Conservation (phyloP, 2,329 filamentous ascomycete species). For the Plenodomus lindquistii region DNA sequence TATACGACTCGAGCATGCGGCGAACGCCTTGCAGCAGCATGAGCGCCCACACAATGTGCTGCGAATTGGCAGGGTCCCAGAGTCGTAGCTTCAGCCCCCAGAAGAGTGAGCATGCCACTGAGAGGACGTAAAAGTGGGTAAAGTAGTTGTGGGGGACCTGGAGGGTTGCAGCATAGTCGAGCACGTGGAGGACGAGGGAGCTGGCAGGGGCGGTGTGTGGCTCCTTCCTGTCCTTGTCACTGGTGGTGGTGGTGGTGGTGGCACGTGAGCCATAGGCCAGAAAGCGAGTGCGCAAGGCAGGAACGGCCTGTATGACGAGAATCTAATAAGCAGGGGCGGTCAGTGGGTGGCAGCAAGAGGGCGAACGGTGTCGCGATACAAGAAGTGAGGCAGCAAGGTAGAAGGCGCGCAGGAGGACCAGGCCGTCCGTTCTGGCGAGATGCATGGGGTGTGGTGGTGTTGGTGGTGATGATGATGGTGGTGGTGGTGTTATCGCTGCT, state of each 20-base stretch:
- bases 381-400: constrained; percentile 45
- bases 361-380: constrained; percentile 42
- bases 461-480: too few relatives aligned
- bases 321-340: constrained; percentile 48
- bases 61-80: constrained; percentile 53
- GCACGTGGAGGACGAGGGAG: constrained; percentile 27
- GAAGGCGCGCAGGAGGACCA: constrained; percentile 39
- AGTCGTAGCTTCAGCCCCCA: constrained; percentile 70
- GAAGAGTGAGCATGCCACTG: constrained; percentile 69
- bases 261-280: constrained; percentile 64
- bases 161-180: constrained; percentile 57
- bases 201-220: constrained; percentile 7
- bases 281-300: constrained; percentile 59
- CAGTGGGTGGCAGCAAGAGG: constrained; percentile 20
- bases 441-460: constrained; percentile 13
- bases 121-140: constrained; percentile 80
- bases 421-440: too few relatives aligned
- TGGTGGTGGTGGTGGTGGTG: constrained; percentile 11
- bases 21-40: constrained; percentile 76
- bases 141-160: constrained; percentile 90
- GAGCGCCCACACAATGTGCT: constrained; percentile 69
- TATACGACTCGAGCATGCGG: constrained; percentile 74
- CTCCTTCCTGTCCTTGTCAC: not conserved
- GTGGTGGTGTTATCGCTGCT: too few relatives aligned
- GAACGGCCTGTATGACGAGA: constrained; percentile 55